phyloP scores from a whole-genome alignment of 768 basidiomycete genomes.

The Lentinula guzmanii region DNA sequence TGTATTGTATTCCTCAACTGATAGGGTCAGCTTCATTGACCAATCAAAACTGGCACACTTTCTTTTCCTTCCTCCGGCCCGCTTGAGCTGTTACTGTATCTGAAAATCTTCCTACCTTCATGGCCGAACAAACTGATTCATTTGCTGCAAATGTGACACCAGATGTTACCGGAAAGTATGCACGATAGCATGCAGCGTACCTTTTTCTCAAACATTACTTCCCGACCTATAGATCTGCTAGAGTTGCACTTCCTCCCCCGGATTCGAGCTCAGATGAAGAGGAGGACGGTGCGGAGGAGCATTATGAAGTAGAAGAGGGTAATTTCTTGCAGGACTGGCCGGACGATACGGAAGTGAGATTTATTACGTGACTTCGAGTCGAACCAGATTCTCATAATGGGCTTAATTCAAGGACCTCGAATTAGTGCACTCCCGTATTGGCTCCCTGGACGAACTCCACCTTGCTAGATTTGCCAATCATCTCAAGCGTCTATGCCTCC shows the following conservation, averaged over 20 bases:
- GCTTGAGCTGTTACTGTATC: background rate
- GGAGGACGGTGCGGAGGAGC: constrained; percentile 27
- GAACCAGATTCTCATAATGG: constrained; percentile 1
- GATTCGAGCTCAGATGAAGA: constrained; percentile 36
- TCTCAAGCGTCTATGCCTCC: constrained; percentile 72
- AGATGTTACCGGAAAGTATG: background rate
- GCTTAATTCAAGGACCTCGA: constrained; percentile 68
- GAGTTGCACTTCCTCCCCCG: constrained; percentile 46
- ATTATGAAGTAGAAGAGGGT: constrained; percentile 48
- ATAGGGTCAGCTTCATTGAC: background rate
- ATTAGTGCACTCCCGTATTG: constrained; percentile 74
- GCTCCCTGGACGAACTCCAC: constrained; percentile 59
- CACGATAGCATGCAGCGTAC: background rate
- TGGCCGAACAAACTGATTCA: background rate
- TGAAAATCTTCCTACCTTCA: background rate
- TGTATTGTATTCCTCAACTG: too few species aligned
- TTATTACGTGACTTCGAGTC: background rate
- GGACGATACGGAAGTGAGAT: constrained; percentile 73
- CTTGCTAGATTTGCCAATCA: constrained; percentile 66
- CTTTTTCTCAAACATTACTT: background rate
- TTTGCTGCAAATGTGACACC: background rate
- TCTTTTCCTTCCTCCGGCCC: background rate
- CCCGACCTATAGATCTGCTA: constrained; percentile 19
- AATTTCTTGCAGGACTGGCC: constrained; percentile 76
- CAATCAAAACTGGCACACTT: too few species aligned